Percentiles rank a stretch among this genome's conserved stretches.
phyloP scores from a whole-genome alignment of 345 rosid species.

The Dipteronia dyeriana region DNA sequence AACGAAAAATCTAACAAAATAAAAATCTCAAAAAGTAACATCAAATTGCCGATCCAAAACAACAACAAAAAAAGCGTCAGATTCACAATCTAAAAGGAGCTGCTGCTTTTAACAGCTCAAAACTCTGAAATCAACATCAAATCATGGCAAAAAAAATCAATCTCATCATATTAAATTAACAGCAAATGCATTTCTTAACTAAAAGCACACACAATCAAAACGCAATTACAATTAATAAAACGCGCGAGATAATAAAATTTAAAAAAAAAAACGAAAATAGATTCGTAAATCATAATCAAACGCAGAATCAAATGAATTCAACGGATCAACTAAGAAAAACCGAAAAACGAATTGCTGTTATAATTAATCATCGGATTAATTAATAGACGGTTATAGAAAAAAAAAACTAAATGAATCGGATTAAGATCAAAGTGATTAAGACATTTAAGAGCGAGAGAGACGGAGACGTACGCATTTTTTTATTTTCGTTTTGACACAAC shows the following conservation, averaged over 20 bases:
- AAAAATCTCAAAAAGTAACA: slow-evolving; percentile 1
- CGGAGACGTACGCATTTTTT: slow-evolving; percentile 16
- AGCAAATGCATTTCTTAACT: background rate
- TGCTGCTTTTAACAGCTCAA: background rate
- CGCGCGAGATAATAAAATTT: background rate
- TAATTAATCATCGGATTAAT: background rate
- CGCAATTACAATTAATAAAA: slow-evolving; percentile 7
- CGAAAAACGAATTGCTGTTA: background rate
- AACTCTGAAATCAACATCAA: background rate
- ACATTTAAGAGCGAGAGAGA: background rate
- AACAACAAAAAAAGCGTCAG: slow-evolving; percentile 9
- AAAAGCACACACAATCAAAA: background rate
- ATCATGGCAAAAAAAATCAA: slow-evolving; percentile 1
- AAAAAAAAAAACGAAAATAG: background rate
- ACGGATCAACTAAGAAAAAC: background rate
- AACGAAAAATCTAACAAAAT: background rate
- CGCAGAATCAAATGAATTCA: background rate
- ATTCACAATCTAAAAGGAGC: background rate
- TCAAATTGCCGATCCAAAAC: slow-evolving; percentile 17
- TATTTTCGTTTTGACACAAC: slow-evolving; percentile 1
- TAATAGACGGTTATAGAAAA: background rate
- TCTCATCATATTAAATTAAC: background rate
- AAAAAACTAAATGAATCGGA: slow-evolving; percentile 26
- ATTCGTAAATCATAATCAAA: background rate
- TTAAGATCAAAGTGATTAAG: slow-evolving; percentile 16